phyloP scores from a whole-genome alignment of 192 early-diverging fungal genomes.

The Backusella parvicylindrica region DNA sequence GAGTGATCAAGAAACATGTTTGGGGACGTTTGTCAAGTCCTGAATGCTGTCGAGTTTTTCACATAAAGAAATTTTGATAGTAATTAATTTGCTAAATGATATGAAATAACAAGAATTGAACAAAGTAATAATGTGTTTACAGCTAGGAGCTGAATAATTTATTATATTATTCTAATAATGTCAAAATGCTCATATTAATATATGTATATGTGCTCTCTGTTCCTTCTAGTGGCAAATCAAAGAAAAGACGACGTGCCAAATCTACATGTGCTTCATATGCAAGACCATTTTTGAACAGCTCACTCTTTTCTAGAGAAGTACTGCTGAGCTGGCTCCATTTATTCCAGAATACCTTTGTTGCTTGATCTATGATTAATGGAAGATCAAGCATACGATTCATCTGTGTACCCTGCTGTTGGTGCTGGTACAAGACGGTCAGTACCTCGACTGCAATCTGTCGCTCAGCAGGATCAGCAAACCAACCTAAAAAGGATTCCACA shows the following conservation, averaged over 20 bases:
- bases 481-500: slow-evolving; percentile 69
- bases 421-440: slow-evolving; percentile 63
- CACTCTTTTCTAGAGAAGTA: background rate
- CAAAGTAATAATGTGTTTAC: too few relatives aligned
- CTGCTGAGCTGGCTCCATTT: slow-evolving; percentile 56
- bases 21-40: slow-evolving; percentile 10
- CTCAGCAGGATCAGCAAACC: slow-evolving; percentile 72
- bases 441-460: slow-evolving; percentile 72
- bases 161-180: background rate
- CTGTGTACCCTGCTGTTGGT: slow-evolving; percentile 67
- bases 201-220: slow-evolving; percentile 66
- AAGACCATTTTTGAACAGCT: slow-evolving; percentile 24
- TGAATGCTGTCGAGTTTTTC: slow-evolving; percentile 24
- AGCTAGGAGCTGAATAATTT: too few relatives aligned
- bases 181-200: slow-evolving; percentile 25
- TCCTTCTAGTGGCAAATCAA: slow-evolving; percentile 67
- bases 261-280: slow-evolving; percentile 54
- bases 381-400: slow-evolving; percentile 56
- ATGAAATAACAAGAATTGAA: too few relatives aligned
- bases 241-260: slow-evolving; percentile 68
- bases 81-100: too few relatives aligned
- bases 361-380: slow-evolving; percentile 56
- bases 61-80: too few relatives aligned
- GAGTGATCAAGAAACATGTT: slow-evolving; percentile 7
- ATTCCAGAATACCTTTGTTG: slow-evolving; percentile 64